phyloP scores from a whole-genome alignment of 1,139 yeast species.

The Lodderomyces theae region DNA sequence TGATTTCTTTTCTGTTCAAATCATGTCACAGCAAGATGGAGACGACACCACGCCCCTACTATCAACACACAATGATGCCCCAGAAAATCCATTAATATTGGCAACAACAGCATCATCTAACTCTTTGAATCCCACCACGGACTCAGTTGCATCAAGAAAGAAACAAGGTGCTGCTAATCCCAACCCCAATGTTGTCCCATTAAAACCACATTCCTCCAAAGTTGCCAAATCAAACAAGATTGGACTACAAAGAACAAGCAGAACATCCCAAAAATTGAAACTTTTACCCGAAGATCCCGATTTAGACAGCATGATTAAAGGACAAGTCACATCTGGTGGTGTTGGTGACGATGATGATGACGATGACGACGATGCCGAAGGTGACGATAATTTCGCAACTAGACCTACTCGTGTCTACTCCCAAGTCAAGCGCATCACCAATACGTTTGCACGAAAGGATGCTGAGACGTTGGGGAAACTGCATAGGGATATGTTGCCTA shows the following conservation, averaged over 20 bases:
- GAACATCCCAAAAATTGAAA: conserved; percentile 84
- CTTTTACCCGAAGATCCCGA: conserved; percentile 74
- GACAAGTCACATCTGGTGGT: conserved; percentile 7
- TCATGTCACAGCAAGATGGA: not conserved
- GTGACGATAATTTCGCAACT: conserved; percentile 28
- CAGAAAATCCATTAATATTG: conserved; percentile 6
- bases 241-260: conserved; percentile 86
- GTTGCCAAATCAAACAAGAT: conserved; percentile 43
- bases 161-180: not conserved
- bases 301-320: conserved; percentile 9
- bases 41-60: conserved; percentile 6
- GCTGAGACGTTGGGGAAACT: conserved; percentile 91
- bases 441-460: conserved; percentile 88
- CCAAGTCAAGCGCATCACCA: conserved; percentile 80
- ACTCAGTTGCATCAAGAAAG: not conserved
- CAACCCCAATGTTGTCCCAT: conserved; percentile 4
- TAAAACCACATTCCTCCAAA: conserved; percentile 16
- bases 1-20: not conserved
- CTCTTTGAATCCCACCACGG: not conserved
- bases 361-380: conserved; percentile 23
- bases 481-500: conserved; percentile 76
- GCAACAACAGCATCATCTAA: conserved; percentile 2
- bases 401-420: conserved; percentile 55
- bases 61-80: conserved; percentile 5
- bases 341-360: conserved; percentile 6